These are phyloP conservation scores for Begonia masoniana DNA, from an alignment of 306 rosid genomes.

Conservation along the genomic window DNA sequence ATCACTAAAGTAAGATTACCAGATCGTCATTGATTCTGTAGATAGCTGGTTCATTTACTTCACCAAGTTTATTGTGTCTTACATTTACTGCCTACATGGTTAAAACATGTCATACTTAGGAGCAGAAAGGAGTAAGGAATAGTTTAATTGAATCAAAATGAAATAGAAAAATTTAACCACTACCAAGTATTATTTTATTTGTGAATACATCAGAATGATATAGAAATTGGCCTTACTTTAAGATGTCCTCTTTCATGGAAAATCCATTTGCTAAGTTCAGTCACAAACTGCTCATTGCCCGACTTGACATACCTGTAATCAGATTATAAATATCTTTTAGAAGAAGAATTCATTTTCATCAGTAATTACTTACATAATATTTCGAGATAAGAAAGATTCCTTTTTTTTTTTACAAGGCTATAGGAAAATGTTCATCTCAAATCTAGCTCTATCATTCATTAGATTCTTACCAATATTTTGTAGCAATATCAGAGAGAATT, in stretches of 20 bases:
- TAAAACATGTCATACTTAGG: conserved; percentile 14
- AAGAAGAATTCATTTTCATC: no score
- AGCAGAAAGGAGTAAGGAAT: conserved; percentile 1
- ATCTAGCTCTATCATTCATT: no score
- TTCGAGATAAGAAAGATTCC: no score
- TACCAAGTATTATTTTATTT: neutral
- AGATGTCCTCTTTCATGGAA: conserved; percentile 97
- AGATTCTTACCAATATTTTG: no score
- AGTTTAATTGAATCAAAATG: neutral
- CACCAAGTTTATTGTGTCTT: conserved; percentile 78
- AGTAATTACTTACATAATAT: no score
- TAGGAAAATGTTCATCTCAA: no score
- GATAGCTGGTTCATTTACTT: conserved; percentile 60
- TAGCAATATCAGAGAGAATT: no score
- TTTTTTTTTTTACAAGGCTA: no score
- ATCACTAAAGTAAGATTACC: conserved; percentile 33
- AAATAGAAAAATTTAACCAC: neutral
- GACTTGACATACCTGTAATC: conserved; percentile 65
- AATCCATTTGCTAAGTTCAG: conserved; percentile 91
- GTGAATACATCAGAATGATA: neutral
- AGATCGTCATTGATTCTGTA: conserved; percentile 85
- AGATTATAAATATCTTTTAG: conserved; percentile 7
- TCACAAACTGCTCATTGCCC: conserved; percentile 78
- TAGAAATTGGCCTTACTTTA: conserved; percentile 44
- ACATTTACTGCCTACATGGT: conserved; percentile 58